Evolutionary conservation across 768 basidiomycete genomes (phyloP), one percentile per base, ranked within the genome.

Genomic region (Boletus rex-veris): DNA sequence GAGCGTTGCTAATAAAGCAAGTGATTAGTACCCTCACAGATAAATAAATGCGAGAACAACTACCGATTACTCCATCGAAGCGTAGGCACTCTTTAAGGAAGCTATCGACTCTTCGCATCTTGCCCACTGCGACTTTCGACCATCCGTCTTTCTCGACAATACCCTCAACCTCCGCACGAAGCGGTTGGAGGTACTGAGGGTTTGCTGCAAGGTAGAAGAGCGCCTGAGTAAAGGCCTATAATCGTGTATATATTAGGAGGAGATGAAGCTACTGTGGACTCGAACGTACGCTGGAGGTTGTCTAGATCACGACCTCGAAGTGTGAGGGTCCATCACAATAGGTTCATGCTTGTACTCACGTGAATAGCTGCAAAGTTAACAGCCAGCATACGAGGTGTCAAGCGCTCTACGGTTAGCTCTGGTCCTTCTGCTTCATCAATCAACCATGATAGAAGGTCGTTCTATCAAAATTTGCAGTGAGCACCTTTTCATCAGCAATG

Each of bases 401-500:
- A 47, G 67, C 64, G 21, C 28, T 59, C 49, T 4, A 54, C 21
- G 1, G 67, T 51, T 18, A 31, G 26, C 42, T 69, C 59, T 21
- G 53, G 30, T n/a, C 61, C 59, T 4, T 53, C 35, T 8, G 65
- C 69, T 1, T 52, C 63, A 4, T 69, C 68, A 47, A 74, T 61
- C 31, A 71, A 33, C 69, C 72, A 73, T 0, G 62, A 58, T 6
- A 75, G 48, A 37, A 74, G 31, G 46, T 75, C 72, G 9, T 64
- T 64, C 74, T 73, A 28, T 44, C n/a, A 16, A 7, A 35, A 24
- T 11, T 19, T 8, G 2, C 0, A 5, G 19, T 50, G 24, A 39
- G 45, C 5, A 4, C 6, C 7, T 18, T 3, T 5, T 3, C 11
- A 28, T 5, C 18, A 39, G 5, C 4, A 26, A 37, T 38, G 15